phyloP scores from a whole-genome alignment of 1,284 basidiomycete species.

The Apiotrichum veenhuisii region DNA sequence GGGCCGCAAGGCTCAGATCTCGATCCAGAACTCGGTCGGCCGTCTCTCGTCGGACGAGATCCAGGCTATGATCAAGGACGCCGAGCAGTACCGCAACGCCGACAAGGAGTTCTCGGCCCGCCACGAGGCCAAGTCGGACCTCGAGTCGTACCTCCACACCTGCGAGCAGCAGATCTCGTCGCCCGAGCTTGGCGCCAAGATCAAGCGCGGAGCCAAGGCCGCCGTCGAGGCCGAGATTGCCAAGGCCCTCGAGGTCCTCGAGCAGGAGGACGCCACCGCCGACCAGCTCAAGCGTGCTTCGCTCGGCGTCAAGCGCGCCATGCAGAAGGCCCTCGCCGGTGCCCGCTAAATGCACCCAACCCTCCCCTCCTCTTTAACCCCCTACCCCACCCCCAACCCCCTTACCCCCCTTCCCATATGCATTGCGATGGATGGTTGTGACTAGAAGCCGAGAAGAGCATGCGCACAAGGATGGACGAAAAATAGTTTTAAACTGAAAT shows the following conservation, averaged over 20 bases:
- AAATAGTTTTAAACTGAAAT: no score
- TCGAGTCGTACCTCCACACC: conserved; percentile 92
- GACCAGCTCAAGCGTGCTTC: conserved; percentile 93
- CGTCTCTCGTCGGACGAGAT: conserved; percentile 92
- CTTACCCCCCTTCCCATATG: no score
- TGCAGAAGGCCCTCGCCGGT: conserved; percentile 64
- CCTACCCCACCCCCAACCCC: no score
- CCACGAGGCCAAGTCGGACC: conserved; percentile 93
- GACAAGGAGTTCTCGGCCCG: conserved; percentile 96
- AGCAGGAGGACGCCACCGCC: conserved; percentile 85
- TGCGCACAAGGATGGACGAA: no score
- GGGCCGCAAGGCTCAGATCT: conserved; percentile 90
- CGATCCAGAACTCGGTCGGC: conserved; percentile 79
- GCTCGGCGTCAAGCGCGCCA: conserved; percentile 84
- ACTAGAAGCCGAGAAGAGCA: no score
- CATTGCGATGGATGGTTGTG: no score
- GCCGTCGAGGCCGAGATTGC: conserved; percentile 94
- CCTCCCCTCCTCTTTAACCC: no score
- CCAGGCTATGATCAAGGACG: conserved; percentile 97
- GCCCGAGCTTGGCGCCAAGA: conserved; percentile 92
- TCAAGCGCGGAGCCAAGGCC: conserved; percentile 88
- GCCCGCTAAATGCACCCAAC: neutral
- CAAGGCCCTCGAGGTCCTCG: conserved; percentile 90
- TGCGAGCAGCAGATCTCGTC: conserved; percentile 83
- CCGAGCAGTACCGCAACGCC: conserved; percentile 90